Evolutionary conservation across 768 basidiomycete species (phyloP), one percentile per base, ranked within the genome.

Genomic region (Trametes villosa): DNA sequence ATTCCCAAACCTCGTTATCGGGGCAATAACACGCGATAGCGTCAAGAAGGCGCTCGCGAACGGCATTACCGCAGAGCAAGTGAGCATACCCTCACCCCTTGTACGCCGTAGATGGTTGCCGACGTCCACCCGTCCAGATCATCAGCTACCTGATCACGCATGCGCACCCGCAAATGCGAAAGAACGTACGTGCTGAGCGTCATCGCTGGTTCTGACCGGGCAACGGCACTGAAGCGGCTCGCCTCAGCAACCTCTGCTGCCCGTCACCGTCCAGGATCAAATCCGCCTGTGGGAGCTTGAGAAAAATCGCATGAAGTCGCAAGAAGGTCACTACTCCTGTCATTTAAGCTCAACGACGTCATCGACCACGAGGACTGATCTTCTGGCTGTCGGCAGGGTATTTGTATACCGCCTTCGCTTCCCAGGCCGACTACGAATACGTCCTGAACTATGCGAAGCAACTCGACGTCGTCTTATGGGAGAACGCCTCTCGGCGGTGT

Each of bases 161-260:
- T 76, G 97, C 96, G 1, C 97, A 98, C 74, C 92, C 95, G 27
- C 96, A 98, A 76, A 98, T 99, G 97, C 86, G 91, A 72, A 93
- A 89, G 75, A 94, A 95, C 72, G 94, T 94, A 70, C 67, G 82
- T 73, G 12, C n/a, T 20, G n/a, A 42, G n/a, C 50, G 27, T 50
- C 50, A 20, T 36, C 24, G 30, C 40, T 45, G 45, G 34, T 49
- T 53, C 49, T 41, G 27, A 27, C 44, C 45, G 29, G 22, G 17
- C 7, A 27, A n/a, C 24, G 22, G 38, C 22, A 11, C 15, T 11
- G 12, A 22, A 22, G 29, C 42, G 38, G 22, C 57, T 46, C 69
- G 62, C 24, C 41, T 59, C 71, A 96, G 92, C 93, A 92, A 70
- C 96, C 96, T 9, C 78, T 98, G 15, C 79, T 99, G 24, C 96